Evolutionary conservation across 371 early-diverging fungal species (phyloP).

Genomic region (Mycotypha africana): DNA sequence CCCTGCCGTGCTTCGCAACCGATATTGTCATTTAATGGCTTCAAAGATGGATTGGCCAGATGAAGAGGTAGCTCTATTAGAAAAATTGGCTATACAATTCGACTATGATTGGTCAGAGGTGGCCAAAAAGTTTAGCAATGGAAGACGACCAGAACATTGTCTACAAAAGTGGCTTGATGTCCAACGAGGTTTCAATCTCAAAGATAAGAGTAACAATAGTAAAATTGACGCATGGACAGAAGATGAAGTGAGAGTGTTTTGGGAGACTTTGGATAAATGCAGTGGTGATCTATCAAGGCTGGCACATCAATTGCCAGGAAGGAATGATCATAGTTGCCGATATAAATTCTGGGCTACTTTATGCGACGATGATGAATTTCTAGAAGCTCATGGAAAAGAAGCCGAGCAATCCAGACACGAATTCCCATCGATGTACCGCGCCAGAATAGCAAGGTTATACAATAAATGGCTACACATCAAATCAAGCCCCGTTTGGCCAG

Average conservation of each 20-base stretch:
- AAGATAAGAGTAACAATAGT: no score
- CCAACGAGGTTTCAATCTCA: no score
- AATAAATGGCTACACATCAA: conserved; percentile 10
- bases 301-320: conserved; percentile 18
- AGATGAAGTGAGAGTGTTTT: conserved; percentile 28
- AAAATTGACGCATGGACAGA: conserved; percentile 14
- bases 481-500: no score
- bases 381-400: conserved; percentile 12
- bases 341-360: conserved; percentile 17
- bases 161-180: conserved; percentile 27
- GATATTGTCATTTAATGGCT: no score
- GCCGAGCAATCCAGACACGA: no score
- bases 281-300: conserved; percentile 18
- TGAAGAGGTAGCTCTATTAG: conserved; percentile 24
- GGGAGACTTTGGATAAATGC: conserved; percentile 12
- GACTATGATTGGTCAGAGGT: conserved; percentile 37
- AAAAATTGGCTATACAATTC: conserved; percentile 30
- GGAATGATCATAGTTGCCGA: conserved; percentile 11
- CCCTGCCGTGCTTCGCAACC: no score
- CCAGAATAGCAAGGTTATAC: conserved; percentile 14
- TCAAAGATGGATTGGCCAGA: conserved; percentile 25
- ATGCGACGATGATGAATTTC: background rate
- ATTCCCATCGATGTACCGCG: no score
- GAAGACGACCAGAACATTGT: conserved; percentile 23
- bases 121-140: conserved; percentile 32